Base-by-base conservation (phyloP, 164 flowering plant species). In the Saururus chinensis region DNA sequence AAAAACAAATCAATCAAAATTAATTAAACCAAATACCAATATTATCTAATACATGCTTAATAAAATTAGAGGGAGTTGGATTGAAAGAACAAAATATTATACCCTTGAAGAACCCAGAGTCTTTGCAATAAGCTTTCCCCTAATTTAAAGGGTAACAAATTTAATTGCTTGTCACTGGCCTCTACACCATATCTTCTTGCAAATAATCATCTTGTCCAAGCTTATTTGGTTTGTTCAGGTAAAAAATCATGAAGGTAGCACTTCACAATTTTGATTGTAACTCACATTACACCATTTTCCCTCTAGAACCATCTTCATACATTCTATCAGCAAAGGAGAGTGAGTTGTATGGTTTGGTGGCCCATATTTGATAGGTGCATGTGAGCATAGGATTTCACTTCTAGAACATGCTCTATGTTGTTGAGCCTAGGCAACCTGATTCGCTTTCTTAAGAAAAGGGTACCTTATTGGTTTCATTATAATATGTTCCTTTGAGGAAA, bases 121-220 rank as follows among this genome's bases (percentile, higher is more conserved):
- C 73, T 83, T 70, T 82, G 82, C 57, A 90, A 66, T 76, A 93
- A 77, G 41, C 21, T 35, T 66, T 85, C 87, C 60, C 90, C 67
- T 40, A 62, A 76, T 53, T 66, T 68, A 53, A 84, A 55, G 60
- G 88, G 80, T 16, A 61, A 60, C 20, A 55, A 19, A 17, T 16
- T 57, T 20, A n/a, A 53, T 0, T 53, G 41, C 40, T 57, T 62
- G 53, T 67, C 66, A 48, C 26, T 62, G n/a, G n/a, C n/a, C n/a
- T n/a, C n/a, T n/a, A n/a, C n/a, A 57, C 45, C 12, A 41, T 13
- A 41, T 41, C 8, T 8, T 41, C 45, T 8, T 9, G 8, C 11
- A 13, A 9, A 41, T 41, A 41, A 13, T 41, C 12, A 41, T 13
- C 45, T 41, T 41, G 11, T 8, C 45, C 45, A 41, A 41, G 8